phyloP scores from a whole-genome alignment of 2,329 filamentous ascomycete species.

The Fusarium sp. region DNA sequence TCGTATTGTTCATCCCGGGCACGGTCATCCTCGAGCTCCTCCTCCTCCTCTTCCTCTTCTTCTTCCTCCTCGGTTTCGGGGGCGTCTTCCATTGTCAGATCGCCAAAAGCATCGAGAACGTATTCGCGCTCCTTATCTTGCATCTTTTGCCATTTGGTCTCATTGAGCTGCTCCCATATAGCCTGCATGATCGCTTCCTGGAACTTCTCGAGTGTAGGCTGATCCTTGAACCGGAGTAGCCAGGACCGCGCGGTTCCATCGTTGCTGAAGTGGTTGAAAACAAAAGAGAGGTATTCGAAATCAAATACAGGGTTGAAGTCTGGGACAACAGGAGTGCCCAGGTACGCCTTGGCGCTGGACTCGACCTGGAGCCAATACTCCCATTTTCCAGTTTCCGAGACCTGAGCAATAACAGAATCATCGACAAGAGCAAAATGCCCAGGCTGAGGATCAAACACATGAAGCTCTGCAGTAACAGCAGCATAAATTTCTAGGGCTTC shows the following conservation, averaged over 20 bases:
- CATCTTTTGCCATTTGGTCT: slow-evolving; percentile 92
- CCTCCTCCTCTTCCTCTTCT: slow-evolving; percentile 63
- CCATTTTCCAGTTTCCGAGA: slow-evolving; percentile 90
- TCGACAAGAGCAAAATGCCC: slow-evolving; percentile 89
- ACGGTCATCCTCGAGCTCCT: slow-evolving; percentile 70
- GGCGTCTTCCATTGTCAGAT: slow-evolving; percentile 89
- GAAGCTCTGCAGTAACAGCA: slow-evolving; percentile 83
- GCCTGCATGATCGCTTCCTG: slow-evolving; percentile 96
- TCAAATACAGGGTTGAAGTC: slow-evolving; percentile 99
- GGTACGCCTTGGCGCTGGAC: slow-evolving; percentile 81
- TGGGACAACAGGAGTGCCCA: slow-evolving; percentile 85
- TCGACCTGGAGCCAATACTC: slow-evolving; percentile 94
- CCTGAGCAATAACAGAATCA: slow-evolving; percentile 77
- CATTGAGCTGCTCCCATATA: slow-evolving; percentile 95
- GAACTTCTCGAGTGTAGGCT: slow-evolving; percentile 82
- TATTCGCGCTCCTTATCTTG: slow-evolving; percentile 95
- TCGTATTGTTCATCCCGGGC: slow-evolving; percentile 77
- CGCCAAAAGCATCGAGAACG: slow-evolving; percentile 93
- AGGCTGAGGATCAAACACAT: slow-evolving; percentile 90
- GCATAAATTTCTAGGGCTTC: slow-evolving; percentile 78
- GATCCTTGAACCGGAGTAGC: slow-evolving; percentile 91
- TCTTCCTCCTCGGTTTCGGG: slow-evolving; percentile 59
- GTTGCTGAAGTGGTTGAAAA: slow-evolving; percentile 95
- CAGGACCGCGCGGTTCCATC: slow-evolving; percentile 95
- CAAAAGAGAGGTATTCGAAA: slow-evolving; percentile 98